These are phyloP conservation scores for Xylogone sp. DNA, from an alignment of 2,329 filamentous ascomycete genomes.

Conservation along the genomic window DNA sequence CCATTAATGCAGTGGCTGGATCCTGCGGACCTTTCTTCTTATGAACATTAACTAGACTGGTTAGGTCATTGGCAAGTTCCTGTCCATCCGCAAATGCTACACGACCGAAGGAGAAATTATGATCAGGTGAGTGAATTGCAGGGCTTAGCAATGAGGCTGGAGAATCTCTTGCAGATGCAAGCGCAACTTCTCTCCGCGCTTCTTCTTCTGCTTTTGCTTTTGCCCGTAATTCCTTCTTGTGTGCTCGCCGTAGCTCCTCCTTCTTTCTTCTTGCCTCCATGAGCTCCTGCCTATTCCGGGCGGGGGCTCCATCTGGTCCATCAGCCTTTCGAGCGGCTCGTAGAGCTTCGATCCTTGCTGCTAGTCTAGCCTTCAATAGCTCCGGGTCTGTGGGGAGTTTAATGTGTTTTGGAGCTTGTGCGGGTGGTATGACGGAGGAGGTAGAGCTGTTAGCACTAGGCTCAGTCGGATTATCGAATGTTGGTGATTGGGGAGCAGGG, in stretches of 20 bases:
- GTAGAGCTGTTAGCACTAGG: slow-evolving; percentile 63
- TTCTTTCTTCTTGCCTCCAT: slow-evolving; percentile 87
- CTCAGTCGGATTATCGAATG: slow-evolving; percentile 52
- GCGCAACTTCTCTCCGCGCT: slow-evolving; percentile 56
- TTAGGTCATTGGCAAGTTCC: slow-evolving; percentile 68
- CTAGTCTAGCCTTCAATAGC: slow-evolving; percentile 72
- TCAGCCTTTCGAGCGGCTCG: slow-evolving; percentile 85
- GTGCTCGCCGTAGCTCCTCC: slow-evolving; percentile 78
- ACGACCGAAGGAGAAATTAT: slow-evolving; percentile 84
- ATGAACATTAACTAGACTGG: slow-evolving; percentile 57
- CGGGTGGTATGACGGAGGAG: slow-evolving; percentile 59
- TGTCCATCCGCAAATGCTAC: slow-evolving; percentile 89
- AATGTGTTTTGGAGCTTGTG: slow-evolving; percentile 61
- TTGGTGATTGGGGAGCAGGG: slow-evolving; percentile 54
- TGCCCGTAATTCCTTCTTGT: slow-evolving; percentile 81
- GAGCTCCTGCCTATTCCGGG: slow-evolving; percentile 83
- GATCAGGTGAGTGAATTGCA: slow-evolving; percentile 48
- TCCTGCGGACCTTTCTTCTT: slow-evolving; percentile 84
- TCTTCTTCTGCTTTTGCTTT: slow-evolving; percentile 80
- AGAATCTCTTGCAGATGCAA: slow-evolving; percentile 57
- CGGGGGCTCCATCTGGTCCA: slow-evolving; percentile 74
- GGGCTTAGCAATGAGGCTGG: slow-evolving; percentile 53
- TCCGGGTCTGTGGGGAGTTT: slow-evolving; percentile 69
- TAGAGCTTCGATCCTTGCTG: slow-evolving; percentile 79
- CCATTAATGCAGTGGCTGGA: slow-evolving; percentile 78